Evolutionary conservation across 805 yeast genomes (phyloP), one percentile per base, ranked within the genome.

Genomic region (Komagataella ulmi): DNA sequence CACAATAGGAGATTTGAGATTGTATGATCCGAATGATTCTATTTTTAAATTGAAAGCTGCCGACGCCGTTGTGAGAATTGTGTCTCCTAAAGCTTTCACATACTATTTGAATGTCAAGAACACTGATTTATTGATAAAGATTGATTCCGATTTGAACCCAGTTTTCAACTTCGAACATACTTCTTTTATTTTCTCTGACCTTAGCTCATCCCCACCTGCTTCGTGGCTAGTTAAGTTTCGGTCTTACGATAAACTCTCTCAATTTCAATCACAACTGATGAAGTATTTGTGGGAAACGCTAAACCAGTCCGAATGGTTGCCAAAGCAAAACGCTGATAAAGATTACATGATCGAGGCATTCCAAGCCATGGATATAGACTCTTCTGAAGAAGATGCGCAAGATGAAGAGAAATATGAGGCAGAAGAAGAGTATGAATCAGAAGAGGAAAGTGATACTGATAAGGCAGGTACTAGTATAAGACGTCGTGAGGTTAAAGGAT

Each of bases 151-250:
- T 24, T 67, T 88, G 65, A 81, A 76, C 59, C 88, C 93, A 1
- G 71, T 76, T n/a, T 82, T 86, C 61, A 80, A 82, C 60, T 73
- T 70, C 54, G 80, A 75, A 10, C 62, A 74, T 36, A 56, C 64
- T 12, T 73, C 86, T 1, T 84, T 88, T 57, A 74, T 84, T 12
- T 88, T 87, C 73, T 84, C 85, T 61, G 73, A 77, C 55, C 67
- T 65, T 24, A 57, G 66, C 3, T 72, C 63, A 5, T 62, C 64
- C 2, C 58, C 62, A 1, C 75, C 81, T 0, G 68, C 73, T 23
- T 82, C 95, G 1, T 85, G 84, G 75, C 70, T 86, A 56, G 58
- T 86, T 44, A 77, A 73, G 57, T 87, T 88, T 59, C 55, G 56
- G 0, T 61, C 65, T 45, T 60, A 65, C 7, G 66, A 67, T 1